These are phyloP conservation scores for Tylopilus felleus DNA, from an alignment of 768 basidiomycete species.

Conservation along the genomic window DNA sequence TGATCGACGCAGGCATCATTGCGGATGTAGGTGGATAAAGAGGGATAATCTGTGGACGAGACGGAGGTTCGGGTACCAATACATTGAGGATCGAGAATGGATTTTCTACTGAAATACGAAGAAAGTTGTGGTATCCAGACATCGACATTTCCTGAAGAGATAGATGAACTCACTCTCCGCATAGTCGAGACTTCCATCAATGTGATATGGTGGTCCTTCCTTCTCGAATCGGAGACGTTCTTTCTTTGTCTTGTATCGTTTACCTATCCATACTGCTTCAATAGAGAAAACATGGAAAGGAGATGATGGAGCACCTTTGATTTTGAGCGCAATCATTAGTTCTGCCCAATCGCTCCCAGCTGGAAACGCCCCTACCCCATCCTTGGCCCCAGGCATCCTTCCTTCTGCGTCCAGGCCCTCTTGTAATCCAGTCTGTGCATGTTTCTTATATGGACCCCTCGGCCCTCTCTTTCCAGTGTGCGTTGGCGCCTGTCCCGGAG, in stretches of 20 bases:
- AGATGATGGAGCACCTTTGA: slow-evolving; percentile 52
- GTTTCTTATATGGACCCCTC: slow-evolving; percentile 54
- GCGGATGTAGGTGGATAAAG: slow-evolving; percentile 45
- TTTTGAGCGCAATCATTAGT: slow-evolving; percentile 67
- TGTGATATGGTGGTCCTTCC: slow-evolving; percentile 62
- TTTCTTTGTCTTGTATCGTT: slow-evolving; percentile 77
- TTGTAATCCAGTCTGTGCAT: slow-evolving; percentile 36
- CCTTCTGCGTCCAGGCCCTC: slow-evolving; percentile 67
- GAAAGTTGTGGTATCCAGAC: background rate
- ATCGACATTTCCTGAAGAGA: background rate
- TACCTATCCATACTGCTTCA: slow-evolving; percentile 36
- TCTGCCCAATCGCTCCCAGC: slow-evolving; percentile 69
- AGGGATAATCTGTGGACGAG: slow-evolving; percentile 55
- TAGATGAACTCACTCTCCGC: slow-evolving; percentile 49
- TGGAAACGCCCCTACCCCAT: slow-evolving; percentile 72
- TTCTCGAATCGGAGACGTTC: slow-evolving; percentile 75
- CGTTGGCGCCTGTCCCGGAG: slow-evolving; percentile 17
- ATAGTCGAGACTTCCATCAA: slow-evolving; percentile 83
- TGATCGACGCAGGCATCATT: too few relatives aligned
- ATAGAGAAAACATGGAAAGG: background rate
- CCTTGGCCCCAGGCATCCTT: slow-evolving; percentile 70
- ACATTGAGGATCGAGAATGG: slow-evolving; percentile 66
- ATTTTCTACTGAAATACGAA: slow-evolving; percentile 59
- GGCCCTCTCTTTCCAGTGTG: slow-evolving; percentile 38
- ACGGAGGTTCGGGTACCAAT: slow-evolving; percentile 55